These are phyloP conservation scores for Heteromeles arbutifolia DNA, from an alignment of 306 rosid genomes.

Conservation along the genomic window DNA sequence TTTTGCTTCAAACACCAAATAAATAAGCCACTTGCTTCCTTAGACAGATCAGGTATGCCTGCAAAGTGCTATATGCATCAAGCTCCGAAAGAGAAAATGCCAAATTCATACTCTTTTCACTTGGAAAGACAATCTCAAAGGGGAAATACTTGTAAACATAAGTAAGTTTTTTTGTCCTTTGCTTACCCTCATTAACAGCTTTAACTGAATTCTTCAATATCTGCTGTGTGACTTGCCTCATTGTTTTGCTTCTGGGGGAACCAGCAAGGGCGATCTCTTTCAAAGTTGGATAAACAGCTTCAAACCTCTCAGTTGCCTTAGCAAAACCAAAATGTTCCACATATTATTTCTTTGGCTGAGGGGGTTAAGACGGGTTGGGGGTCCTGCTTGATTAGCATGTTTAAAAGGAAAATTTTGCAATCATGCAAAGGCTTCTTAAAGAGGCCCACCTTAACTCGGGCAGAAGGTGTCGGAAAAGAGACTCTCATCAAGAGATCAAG, in stretches of 20 bases:
- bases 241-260: constrained; percentile 73
- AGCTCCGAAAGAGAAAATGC: neutral
- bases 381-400: neutral
- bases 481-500: constrained; percentile 59
- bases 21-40: constrained; percentile 52
- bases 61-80: constrained; percentile 21
- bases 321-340: constrained; percentile 12
- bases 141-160: neutral
- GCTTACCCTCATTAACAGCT: constrained; percentile 72
- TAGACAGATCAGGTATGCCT: constrained; percentile 56
- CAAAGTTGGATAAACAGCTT: constrained; percentile 61
- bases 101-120: neutral
- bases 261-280: constrained; percentile 86
- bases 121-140: neutral
- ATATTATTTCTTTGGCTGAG: neutral
- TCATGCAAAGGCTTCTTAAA: neutral
- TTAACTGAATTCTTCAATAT: constrained; percentile 46
- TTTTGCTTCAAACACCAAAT: constrained; percentile 69
- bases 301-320: constrained; percentile 93
- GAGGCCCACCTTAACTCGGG: constrained; percentile 63
- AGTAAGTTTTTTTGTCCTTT: neutral
- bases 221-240: constrained; percentile 74
- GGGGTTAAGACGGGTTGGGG: neutral
- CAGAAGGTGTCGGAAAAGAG: constrained; percentile 60
- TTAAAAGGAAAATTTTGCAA: neutral